A percentile compares a stretch with the other conserved stretches of the same genome.
These are phyloP conservation scores for Inga leiocalycina DNA, from an alignment of 306 rosid genomes.

Conservation along the genomic window DNA sequence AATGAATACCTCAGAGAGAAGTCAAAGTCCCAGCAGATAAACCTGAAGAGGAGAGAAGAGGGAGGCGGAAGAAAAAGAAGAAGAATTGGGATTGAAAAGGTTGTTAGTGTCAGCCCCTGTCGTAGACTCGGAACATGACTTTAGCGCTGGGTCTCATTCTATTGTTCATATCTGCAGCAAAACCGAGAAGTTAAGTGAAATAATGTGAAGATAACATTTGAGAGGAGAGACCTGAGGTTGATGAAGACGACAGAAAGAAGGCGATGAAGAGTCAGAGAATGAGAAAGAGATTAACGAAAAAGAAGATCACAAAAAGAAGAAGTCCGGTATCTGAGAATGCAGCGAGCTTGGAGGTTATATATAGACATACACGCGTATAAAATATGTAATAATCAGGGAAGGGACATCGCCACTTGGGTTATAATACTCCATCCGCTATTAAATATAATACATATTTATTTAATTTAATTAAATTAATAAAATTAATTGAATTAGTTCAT, in stretches of 20 bases:
- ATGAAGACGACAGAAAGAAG: neutral
- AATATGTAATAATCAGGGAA: neutral
- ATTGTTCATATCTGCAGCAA: conserved; percentile 55
- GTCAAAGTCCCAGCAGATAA: neutral
- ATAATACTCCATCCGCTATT: too few species aligned
- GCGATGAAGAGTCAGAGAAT: neutral
- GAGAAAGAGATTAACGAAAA: neutral
- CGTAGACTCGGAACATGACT: conserved; percentile 67
- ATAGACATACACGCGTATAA: neutral
- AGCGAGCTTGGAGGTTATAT: neutral
- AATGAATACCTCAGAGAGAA: neutral
- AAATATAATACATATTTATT: too few species aligned
- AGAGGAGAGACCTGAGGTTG: neutral
- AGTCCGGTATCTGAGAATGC: neutral
- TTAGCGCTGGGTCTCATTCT: conserved; percentile 71
- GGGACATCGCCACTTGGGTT: neutral
- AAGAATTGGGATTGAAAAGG: neutral
- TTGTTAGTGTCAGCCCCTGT: conserved; percentile 52
- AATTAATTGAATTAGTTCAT: too few species aligned
- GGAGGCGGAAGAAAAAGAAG: neutral
- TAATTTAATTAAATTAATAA: too few species aligned
- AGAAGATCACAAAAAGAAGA: neutral
- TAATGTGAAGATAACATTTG: neutral
- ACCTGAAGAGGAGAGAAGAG: neutral
- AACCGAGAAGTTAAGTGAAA: neutral